phyloP scores from a whole-genome alignment of 1,284 basidiomycete species.

The Porodaedalea pini region DNA sequence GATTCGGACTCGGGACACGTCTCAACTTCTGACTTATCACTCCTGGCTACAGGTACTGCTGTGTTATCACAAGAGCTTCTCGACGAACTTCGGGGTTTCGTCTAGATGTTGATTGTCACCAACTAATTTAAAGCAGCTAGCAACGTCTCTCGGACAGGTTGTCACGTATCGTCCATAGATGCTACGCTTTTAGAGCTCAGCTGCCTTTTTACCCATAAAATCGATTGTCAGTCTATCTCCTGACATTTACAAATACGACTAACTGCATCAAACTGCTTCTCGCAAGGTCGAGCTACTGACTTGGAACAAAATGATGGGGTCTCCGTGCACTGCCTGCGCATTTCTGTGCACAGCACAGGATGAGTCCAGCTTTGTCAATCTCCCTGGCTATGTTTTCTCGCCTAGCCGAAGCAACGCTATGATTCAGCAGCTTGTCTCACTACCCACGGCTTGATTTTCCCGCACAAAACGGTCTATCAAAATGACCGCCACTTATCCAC shows the following conservation, averaged over 20 bases:
- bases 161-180: neutral
- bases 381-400: constrained; percentile 1
- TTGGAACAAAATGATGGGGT: constrained; percentile 11
- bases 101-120: neutral
- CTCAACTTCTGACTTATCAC: neutral
- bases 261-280: neutral
- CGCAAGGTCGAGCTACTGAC: neutral
- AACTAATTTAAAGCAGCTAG: neutral
- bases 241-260: neutral
- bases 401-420: neutral
- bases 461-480: constrained; percentile 6
- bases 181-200: neutral
- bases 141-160: neutral
- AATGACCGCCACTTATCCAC: constrained; percentile 2
- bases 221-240: neutral
- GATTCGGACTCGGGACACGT: neutral
- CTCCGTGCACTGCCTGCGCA: constrained; percentile 10
- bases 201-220: neutral
- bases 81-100: neutral
- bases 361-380: constrained; percentile 8
- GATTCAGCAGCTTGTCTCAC: constrained; percentile 3
- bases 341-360: constrained; percentile 9
- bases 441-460: constrained; percentile 1
- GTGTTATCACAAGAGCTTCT: neutral
- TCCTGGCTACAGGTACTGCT: neutral